Evolutionary conservation across 2,329 filamentous ascomycete species (phyloP).

Genomic region (Neocatenulostroma microsporum): DNA sequence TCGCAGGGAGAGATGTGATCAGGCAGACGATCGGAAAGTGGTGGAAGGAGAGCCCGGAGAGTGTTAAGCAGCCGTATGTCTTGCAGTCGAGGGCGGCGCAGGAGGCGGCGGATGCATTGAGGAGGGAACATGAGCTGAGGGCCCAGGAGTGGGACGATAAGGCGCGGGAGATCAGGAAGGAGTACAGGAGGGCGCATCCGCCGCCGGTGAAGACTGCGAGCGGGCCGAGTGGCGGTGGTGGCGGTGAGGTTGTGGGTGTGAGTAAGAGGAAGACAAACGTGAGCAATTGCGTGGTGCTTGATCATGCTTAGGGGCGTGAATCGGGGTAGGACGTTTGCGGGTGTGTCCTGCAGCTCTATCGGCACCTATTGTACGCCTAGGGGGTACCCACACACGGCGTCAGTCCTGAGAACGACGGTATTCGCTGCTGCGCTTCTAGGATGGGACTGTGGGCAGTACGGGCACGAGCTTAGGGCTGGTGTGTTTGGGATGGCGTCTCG

Average conservation of each 20-base stretch:
- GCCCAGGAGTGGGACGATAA: constrained; percentile 64
- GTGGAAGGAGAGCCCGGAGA: constrained; percentile 72
- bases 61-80: constrained; percentile 68
- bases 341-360: too few species aligned
- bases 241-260: constrained; percentile 14
- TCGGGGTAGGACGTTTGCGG: too few species aligned
- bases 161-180: constrained; percentile 43
- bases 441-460: too few species aligned
- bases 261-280: constrained; percentile 27
- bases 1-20: constrained; percentile 63
- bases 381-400: too few species aligned
- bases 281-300: constrained; percentile 25
- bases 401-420: too few species aligned
- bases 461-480: too few species aligned
- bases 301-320: constrained; percentile 15
- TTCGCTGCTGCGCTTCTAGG: too few species aligned
- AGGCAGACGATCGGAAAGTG: constrained; percentile 78
- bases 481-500: too few species aligned
- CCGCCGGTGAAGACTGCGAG: constrained; percentile 11
- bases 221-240: not conserved
- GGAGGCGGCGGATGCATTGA: constrained; percentile 50
- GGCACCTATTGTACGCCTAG: too few species aligned
- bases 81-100: constrained; percentile 67
- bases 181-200: constrained; percentile 30
- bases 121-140: constrained; percentile 54